phyloP scores from a whole-genome alignment of 768 basidiomycete species.

The Boletus rubroflammeus region DNA sequence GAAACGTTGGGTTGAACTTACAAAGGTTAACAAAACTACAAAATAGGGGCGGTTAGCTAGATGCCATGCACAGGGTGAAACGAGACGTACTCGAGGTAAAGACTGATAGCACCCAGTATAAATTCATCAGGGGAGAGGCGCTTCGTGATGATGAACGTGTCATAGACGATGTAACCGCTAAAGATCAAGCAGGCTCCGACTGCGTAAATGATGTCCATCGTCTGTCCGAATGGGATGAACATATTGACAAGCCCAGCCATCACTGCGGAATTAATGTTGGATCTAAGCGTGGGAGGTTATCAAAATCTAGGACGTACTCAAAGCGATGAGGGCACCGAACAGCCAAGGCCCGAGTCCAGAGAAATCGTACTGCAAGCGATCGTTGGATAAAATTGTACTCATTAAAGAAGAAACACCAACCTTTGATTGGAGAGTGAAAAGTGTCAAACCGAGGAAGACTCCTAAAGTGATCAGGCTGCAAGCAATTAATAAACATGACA shows the following conservation, averaged over 20 bases:
- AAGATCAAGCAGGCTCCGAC: slow-evolving; percentile 78
- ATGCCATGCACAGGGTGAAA: background rate
- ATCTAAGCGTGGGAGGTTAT: background rate
- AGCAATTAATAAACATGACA: slow-evolving; percentile 8
- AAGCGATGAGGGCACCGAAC: slow-evolving; percentile 77
- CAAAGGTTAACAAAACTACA: slow-evolving; percentile 82
- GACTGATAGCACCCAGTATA: slow-evolving; percentile 83
- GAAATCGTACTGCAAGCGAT: slow-evolving; percentile 75
- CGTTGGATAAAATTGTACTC: background rate
- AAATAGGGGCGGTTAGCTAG: slow-evolving; percentile 18
- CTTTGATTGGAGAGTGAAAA: slow-evolving; percentile 95
- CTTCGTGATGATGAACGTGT: slow-evolving; percentile 88
- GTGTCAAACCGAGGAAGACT: slow-evolving; percentile 88
- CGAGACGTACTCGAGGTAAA: slow-evolving; percentile 85
- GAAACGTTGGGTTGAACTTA: slow-evolving; percentile 37
- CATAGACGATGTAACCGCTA: slow-evolving; percentile 87
- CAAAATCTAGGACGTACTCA: slow-evolving; percentile 45
- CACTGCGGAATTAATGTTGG: slow-evolving; percentile 37
- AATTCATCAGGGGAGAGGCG: slow-evolving; percentile 90
- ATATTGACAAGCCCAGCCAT: slow-evolving; percentile 80
- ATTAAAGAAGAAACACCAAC: slow-evolving; percentile 35
- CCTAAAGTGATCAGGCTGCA: slow-evolving; percentile 80
- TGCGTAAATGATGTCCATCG: slow-evolving; percentile 79
- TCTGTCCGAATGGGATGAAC: slow-evolving; percentile 82
- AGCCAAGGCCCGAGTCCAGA: slow-evolving; percentile 89